Evolutionary conservation across 352 stramenopile species (phyloP), one percentile per base, ranked within the genome.

Genomic region (Pythium grandisporangium): DNA sequence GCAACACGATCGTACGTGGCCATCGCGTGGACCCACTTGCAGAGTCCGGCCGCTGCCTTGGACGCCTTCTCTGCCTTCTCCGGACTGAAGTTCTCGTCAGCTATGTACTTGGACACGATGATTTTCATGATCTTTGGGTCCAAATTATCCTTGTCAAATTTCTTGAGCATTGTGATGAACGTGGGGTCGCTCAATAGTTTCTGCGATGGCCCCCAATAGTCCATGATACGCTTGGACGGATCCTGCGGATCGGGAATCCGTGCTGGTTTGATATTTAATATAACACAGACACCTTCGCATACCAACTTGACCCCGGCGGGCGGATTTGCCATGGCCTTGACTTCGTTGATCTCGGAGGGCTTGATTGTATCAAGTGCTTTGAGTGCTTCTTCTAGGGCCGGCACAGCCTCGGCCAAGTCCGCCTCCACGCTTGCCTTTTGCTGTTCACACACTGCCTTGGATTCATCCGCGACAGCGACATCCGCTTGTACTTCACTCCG

Each of bases 1-100:
- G 86, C 92, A 5, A 97, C 84, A 21, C 90, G 85, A 46, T 98
- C 88, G 53, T 97, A 98, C 2, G 90, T 57, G 13, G 87, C 77
- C 86, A 98, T 97, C 1, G 92, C 84, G 33, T 91, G 82, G 5
- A 96, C 82, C 92, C 91, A 97, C 48, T 96, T 96, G 57, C 85
- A 97, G 10, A 97, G 52, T 12, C 91, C 90, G 8, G 88, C 84
- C 3, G 90, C 90, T 5, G 91, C 91, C 48, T 96, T 95, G 6
- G 86, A 97, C 0, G 87, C 91, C 49, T 97, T 97, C 37, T 95
- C 81, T 6, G 91, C 84, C 30, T 91, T 93, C 61, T 95, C 84
- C 0, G 84, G 83, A 30, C 78, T 95, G 37, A 98, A 97, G 22
- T 93, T 89, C 16, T 93, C 74, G 40, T 97, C 84, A 0, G 83